Percentiles rank a stretch among this genome's conserved stretches.
These are phyloP conservation scores for Aspergillus asperescens DNA, from an alignment of 495 filamentous ascomycete species.

Conservation along the genomic window DNA sequence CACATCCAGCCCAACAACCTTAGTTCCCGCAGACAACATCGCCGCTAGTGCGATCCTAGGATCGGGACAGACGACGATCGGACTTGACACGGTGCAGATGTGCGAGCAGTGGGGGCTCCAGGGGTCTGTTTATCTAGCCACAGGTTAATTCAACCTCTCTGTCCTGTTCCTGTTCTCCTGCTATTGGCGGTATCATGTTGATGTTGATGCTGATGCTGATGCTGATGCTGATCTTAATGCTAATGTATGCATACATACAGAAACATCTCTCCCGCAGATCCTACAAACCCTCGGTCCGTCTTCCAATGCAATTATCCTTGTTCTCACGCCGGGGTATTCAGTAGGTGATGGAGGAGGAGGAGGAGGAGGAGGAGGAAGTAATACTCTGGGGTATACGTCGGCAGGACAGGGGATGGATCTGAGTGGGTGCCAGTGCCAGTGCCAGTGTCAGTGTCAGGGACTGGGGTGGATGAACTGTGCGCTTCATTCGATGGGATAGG, in stretches of 20 bases:
- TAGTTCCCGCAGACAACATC: neutral
- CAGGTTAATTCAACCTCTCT: neutral
- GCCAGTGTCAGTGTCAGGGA: slow-evolving; percentile 4
- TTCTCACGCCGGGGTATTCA: neutral
- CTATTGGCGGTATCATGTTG: too few species aligned
- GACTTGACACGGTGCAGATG: neutral
- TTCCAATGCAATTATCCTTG: slow-evolving; percentile 7
- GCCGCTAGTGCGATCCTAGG: neutral
- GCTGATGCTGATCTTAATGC: neutral
- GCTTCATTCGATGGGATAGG: slow-evolving; percentile 6
- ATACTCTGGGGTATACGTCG: neutral
- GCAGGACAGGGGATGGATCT: neutral
- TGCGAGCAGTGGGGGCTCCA: slow-evolving; percentile 11
- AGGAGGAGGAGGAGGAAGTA: too few species aligned
- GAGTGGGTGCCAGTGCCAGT: neutral
- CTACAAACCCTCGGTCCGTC: slow-evolving; percentile 5
- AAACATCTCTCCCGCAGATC: slow-evolving; percentile 6
- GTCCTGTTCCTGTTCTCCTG: neutral
- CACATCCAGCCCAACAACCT: neutral
- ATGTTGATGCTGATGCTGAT: too few species aligned
- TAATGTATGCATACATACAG: neutral
- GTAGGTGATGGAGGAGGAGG: neutral
- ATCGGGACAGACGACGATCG: neutral
- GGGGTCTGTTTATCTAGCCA: slow-evolving; percentile 6
- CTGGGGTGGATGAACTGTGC: slow-evolving; percentile 9